phyloP scores from a whole-genome alignment of 345 rosid genomes.

The Balakata baccata region DNA sequence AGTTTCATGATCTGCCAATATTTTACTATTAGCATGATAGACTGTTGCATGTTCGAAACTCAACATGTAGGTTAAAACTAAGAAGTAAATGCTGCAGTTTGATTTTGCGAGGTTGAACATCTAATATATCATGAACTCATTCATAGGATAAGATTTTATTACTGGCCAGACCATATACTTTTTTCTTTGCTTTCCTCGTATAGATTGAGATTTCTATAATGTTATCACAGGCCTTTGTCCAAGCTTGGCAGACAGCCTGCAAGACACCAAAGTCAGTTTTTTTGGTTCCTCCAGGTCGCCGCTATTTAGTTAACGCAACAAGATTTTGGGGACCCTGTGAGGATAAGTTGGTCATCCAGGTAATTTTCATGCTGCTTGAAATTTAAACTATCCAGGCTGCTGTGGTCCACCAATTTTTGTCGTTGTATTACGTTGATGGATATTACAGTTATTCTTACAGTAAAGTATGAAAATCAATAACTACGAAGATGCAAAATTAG shows the following conservation, averaged over 20 bases:
- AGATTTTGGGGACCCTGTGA: constrained; percentile 85
- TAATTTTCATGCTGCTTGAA: constrained; percentile 21
- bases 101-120: neutral
- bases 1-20: neutral
- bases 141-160: neutral
- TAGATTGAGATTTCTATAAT: neutral
- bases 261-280: constrained; percentile 60
- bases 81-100: neutral
- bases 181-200: neutral
- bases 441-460: no score
- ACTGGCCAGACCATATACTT: neutral
- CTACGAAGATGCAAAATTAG: no score
- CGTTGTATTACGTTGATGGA: neutral
- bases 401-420: neutral
- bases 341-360: constrained; percentile 72
- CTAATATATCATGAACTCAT: neutral
- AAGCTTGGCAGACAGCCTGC: constrained; percentile 80
- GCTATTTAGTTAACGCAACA: constrained; percentile 75
- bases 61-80: neutral
- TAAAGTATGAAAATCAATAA: no score
- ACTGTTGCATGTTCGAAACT: neutral
- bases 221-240: constrained; percentile 52
- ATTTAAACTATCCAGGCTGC: neutral
- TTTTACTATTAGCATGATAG: neutral
- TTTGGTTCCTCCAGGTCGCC: constrained; percentile 68